phyloP scores from a whole-genome alignment of 2,329 filamentous ascomycete species.

The Pezicula neosporulosa region DNA sequence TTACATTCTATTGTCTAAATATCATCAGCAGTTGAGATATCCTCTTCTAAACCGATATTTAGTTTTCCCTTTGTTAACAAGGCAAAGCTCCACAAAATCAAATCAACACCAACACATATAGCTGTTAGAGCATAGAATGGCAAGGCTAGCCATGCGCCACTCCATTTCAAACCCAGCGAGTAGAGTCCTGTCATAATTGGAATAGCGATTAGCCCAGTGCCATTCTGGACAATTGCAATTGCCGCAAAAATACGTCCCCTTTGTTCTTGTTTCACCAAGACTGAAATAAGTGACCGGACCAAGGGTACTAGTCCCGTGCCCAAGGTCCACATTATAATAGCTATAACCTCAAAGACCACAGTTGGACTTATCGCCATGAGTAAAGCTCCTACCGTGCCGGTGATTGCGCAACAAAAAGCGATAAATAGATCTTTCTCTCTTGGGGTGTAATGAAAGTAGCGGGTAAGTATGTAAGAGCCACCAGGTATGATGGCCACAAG shows the following conservation, averaged over 20 bases:
- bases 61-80: no score
- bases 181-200: constrained; percentile 21
- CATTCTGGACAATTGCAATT: constrained; percentile 21
- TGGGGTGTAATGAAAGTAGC: constrained; percentile 10
- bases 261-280: constrained; percentile 21
- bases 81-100: no score
- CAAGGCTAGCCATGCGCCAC: constrained; percentile 21
- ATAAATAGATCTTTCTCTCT: constrained; percentile 22
- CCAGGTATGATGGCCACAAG: constrained; percentile 19
- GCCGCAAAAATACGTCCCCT: constrained; percentile 22
- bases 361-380: constrained; percentile 18
- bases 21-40: no score
- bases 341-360: constrained; percentile 16
- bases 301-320: constrained; percentile 20
- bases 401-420: constrained; percentile 13
- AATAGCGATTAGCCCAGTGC: constrained; percentile 17
- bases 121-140: constrained; percentile 13
- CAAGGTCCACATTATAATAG: constrained; percentile 20
- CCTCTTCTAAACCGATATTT: no score
- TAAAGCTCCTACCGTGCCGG: constrained; percentile 16
- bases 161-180: constrained; percentile 19
- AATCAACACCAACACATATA: no score
- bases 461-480: constrained; percentile 17
- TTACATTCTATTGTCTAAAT: no score
- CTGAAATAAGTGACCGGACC: constrained; percentile 18